Evolutionary conservation across 1,139 yeast genomes (phyloP), one percentile per base, ranked within the genome.

Genomic region (Candida labiduridarum): DNA sequence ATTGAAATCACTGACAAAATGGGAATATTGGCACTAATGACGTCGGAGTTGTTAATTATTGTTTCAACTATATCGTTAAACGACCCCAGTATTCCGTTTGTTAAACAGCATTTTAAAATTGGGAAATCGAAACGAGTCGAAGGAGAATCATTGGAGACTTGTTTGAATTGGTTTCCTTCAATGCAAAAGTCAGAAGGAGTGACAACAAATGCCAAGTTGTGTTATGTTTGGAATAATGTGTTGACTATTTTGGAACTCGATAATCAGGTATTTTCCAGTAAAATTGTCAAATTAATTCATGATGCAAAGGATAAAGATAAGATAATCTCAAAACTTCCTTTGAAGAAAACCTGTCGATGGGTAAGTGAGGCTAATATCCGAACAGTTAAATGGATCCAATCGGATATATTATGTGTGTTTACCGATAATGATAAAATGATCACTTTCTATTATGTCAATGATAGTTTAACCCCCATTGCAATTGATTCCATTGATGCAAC

Each of bases 211-310:
- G 83, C 92, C 0, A 70, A 76, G 51, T 65, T 89, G 41, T 92
- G 88, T 0, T 87, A 83, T 59, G 72, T 87, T 36, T 87, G 91
- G 88, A 74, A 82, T 22, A 83, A 83, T 55, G 72, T 74, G 12
- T 59, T 88, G 46, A 78, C 83, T 0, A 65, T 88, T 0, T 56
- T 85, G 27, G 89, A 86, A 54, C 63, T 87, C 1, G 68, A 68
- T 38, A 70, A 71, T 54, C 44, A 57, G 1, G 51, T 63, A 2
- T 54, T 74, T 10, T 75, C 78, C 1, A 10, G 50, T 0, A 71
- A 70, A 51, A 58, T 71, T 18, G 47, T 66, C 14, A 62, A 59
- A 34, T 62, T 65, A 0, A 54, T 78, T 1, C 61, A 64, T n/a
- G 74, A 72, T 18, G 54, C 72, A 11, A 72, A 71, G 44, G 76